Evolutionary conservation across 495 filamentous ascomycete species (phyloP).

Genomic region (Podospora anserina): DNA sequence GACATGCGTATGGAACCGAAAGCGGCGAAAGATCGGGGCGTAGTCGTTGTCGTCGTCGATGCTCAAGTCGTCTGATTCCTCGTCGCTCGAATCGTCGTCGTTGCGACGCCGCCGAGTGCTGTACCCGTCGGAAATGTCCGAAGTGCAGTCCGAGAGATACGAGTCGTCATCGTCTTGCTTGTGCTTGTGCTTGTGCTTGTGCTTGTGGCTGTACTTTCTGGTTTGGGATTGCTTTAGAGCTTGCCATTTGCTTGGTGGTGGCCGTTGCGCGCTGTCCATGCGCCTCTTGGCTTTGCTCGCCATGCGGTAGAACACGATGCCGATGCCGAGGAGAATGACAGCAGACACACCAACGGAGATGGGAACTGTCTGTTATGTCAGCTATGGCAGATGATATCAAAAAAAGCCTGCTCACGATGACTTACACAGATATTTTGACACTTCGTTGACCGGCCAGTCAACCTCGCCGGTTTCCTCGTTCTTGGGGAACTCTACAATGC

Average conservation of each 20-base stretch:
- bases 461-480: conserved; percentile 10
- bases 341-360: conserved; percentile 20
- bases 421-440: conserved; percentile 17
- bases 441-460: conserved; percentile 10
- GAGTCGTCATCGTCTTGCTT: neutral
- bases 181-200: neutral
- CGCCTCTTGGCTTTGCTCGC: conserved; percentile 4
- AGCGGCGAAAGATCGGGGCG: conserved; percentile 16
- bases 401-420: neutral
- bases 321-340: conserved; percentile 16
- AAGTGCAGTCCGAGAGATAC: conserved; percentile 11
- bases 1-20: conserved; percentile 15
- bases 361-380: neutral
- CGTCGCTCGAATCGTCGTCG: conserved; percentile 1
- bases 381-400: neutral
- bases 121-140: conserved; percentile 4
- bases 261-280: neutral
- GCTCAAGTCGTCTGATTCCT: conserved; percentile 1
- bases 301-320: conserved; percentile 7
- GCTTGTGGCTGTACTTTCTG: neutral
- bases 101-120: neutral
- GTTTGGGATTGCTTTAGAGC: neutral
- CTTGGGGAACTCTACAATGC: conserved; percentile 16
- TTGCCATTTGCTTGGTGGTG: neutral
- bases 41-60: conserved; percentile 4